Percentiles rank a stretch among this genome's conserved stretches.
phyloP scores from a whole-genome alignment of 805 yeast genomes.

The Saccharomyces paradoxus region DNA sequence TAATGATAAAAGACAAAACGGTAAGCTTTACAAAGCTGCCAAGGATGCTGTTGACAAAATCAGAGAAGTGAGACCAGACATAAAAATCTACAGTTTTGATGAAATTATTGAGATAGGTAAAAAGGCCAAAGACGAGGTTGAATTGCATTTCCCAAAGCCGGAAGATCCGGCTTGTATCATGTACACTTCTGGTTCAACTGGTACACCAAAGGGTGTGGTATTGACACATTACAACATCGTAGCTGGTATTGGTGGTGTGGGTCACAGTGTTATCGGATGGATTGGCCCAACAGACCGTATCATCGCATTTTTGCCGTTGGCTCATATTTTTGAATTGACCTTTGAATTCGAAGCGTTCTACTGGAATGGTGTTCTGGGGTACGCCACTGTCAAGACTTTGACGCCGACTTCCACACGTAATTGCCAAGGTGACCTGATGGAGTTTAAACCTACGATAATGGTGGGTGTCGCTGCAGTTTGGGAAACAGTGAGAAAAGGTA shows the following conservation, averaged over 20 bases:
- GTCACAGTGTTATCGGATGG: conserved; percentile 48
- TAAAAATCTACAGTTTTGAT: conserved; percentile 54
- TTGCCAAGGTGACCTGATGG: conserved; percentile 81
- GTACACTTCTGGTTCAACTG: conserved; percentile 70
- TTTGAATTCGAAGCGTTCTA: conserved; percentile 71
- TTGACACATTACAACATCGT: conserved; percentile 57
- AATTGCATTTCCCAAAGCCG: conserved; percentile 37
- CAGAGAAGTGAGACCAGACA: conserved; percentile 61
- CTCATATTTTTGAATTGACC: conserved; percentile 89
- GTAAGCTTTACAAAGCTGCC: conserved; percentile 53
- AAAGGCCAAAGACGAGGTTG: conserved; percentile 35
- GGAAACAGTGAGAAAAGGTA: conserved; percentile 93
- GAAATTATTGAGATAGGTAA: conserved; percentile 62
- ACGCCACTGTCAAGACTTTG: conserved; percentile 86
- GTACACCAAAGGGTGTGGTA: conserved; percentile 73
- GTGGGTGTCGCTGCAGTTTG: conserved; percentile 98
- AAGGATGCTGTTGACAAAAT: conserved; percentile 50
- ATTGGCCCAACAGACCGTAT: conserved; percentile 59
- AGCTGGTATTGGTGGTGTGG: conserved; percentile 80
- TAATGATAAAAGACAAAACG: conserved; percentile 52
- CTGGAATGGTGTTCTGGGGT: conserved; percentile 89
- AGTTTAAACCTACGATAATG: conserved; percentile 87
- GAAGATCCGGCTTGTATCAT: conserved; percentile 53
- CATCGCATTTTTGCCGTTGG: conserved; percentile 86
- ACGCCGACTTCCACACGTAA: conserved; percentile 74